Evolutionary conservation across 495 filamentous ascomycete genomes (phyloP).

Genomic region (Pyrenopolyporus hunteri): DNA sequence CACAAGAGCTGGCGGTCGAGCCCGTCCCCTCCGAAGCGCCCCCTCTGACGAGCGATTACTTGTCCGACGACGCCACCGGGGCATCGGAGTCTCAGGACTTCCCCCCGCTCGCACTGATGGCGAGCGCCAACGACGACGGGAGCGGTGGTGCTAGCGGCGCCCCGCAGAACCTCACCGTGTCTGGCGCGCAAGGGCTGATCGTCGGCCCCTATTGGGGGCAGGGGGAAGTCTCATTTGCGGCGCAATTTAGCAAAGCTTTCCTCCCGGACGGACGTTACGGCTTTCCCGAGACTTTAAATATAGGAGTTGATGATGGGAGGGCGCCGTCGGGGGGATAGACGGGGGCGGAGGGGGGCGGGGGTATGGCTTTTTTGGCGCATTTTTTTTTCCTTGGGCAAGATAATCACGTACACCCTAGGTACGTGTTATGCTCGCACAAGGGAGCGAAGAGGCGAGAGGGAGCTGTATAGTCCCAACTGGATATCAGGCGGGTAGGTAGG

Average conservation of each 20-base stretch:
- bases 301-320: background rate
- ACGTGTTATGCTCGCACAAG: no score
- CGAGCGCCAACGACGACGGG: background rate
- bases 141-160: no score
- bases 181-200: no score
- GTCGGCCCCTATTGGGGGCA: no score
- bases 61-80: background rate
- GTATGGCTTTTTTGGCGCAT: no score
- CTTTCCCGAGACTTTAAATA: background rate
- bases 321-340: background rate
- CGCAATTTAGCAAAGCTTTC: conserved; percentile 5
- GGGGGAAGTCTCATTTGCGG: conserved; percentile 3
- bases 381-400: no score
- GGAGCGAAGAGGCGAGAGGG: no score
- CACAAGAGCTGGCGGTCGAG: background rate
- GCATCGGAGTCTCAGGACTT: background rate
- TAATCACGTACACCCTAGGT: no score
- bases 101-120: background rate
- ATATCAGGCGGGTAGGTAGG: no score
- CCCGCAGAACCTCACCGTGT: no score
- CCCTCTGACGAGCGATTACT: background rate
- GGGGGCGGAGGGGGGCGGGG: background rate
- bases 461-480: no score
- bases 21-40: background rate
- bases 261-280: background rate